Conservation (phyloP, 768 basidiomycete genomes). For the Pleurotus pulmonarius region DNA sequence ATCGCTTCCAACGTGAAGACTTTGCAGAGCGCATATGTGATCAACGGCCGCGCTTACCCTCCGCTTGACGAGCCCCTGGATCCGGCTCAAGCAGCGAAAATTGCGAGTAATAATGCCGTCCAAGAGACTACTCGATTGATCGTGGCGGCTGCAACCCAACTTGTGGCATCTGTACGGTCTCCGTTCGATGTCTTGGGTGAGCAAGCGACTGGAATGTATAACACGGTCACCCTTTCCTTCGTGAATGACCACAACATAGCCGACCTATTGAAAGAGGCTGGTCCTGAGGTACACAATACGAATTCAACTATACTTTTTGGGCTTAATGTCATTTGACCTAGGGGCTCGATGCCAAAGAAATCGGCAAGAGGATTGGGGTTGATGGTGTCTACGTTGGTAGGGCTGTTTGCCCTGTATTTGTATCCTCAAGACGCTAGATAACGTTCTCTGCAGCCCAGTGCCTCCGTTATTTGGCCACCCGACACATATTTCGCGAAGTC, state of each 20-base stretch:
- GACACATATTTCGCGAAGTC: constrained; percentile 28
- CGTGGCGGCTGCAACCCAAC: constrained; percentile 21
- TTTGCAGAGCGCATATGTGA: background rate
- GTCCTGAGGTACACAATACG: constrained; percentile 17
- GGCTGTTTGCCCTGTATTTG: no score
- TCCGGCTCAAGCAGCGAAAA: background rate
- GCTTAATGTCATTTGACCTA: background rate
- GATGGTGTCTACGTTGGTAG: constrained; percentile 28
- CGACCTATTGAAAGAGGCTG: constrained; percentile 33
- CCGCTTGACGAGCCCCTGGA: constrained; percentile 10
- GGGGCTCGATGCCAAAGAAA: constrained; percentile 29
- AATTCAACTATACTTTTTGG: background rate
- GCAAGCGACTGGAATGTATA: background rate
- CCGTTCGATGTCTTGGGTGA: constrained; percentile 4
- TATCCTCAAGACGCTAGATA: no score
- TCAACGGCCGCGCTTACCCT: constrained; percentile 1
- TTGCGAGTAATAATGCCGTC: constrained; percentile 12
- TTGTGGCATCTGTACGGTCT: constrained; percentile 16
- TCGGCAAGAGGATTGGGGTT: constrained; percentile 20
- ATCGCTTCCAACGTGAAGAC: background rate
- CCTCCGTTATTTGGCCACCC: constrained; percentile 28
- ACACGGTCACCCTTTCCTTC: constrained; percentile 21
- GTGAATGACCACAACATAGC: constrained; percentile 24
- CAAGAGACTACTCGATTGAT: constrained; percentile 14
- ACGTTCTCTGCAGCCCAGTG: constrained; percentile 16